Evolutionary conservation across 768 basidiomycete genomes (phyloP).

Genomic region (Dacryopinax spathularia): DNA sequence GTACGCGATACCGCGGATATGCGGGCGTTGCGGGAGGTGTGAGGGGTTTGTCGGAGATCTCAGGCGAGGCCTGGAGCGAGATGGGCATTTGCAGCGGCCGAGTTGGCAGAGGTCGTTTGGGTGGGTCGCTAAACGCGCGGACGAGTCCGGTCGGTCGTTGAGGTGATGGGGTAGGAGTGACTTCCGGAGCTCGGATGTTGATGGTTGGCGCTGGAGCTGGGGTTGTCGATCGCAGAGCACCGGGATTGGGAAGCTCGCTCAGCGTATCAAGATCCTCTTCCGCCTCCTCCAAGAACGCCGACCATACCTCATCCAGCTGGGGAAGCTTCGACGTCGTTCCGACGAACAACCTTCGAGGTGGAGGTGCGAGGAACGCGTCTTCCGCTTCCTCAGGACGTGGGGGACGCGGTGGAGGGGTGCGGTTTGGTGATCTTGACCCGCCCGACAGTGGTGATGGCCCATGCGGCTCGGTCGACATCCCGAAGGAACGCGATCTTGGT

Average conservation of each 20-base stretch:
- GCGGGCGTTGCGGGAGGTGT: not conserved
- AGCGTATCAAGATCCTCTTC: slow-evolving; percentile 6
- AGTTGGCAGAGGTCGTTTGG: not conserved
- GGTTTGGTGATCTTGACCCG: not conserved
- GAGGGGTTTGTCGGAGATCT: not conserved
- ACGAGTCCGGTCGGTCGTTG: not conserved
- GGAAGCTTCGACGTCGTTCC: not conserved
- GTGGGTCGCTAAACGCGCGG: not conserved
- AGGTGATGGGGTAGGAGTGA: not conserved
- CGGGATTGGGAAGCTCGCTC: not conserved
- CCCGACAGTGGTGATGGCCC: not conserved
- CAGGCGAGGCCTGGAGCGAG: not conserved
- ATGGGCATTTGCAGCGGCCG: not conserved
- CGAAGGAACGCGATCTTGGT: not conserved
- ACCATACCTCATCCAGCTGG: slow-evolving; percentile 9
- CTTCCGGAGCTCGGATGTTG: not conserved
- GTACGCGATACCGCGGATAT: not conserved
- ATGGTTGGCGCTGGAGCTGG: not conserved
- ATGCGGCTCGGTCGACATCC: not conserved
- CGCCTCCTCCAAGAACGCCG: slow-evolving; percentile 8
- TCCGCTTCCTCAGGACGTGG: not conserved
- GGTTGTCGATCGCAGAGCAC: not conserved
- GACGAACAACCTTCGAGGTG: not conserved
- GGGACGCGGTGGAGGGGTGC: not conserved
- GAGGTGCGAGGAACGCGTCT: not conserved